Conservation (phyloP, 345 rosid species). For the Camelina laxa region DNA sequence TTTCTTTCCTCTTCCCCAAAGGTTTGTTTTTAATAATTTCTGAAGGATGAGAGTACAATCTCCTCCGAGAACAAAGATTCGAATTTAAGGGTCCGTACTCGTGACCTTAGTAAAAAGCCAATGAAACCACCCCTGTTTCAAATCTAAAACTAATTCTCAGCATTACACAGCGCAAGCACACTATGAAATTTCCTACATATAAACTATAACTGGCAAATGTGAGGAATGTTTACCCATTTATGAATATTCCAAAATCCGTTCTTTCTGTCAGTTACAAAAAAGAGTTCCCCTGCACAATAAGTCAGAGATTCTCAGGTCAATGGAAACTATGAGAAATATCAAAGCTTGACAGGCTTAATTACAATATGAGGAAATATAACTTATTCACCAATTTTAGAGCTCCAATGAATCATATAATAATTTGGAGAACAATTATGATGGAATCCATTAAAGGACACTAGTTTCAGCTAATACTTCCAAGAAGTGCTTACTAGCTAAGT, state of each 20-base stretch:
- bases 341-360: background rate
- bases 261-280: conserved; percentile 75
- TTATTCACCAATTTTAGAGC: background rate
- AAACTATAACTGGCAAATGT: conserved; percentile 2
- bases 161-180: conserved; percentile 15
- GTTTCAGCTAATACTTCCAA: background rate
- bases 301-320: conserved; percentile 24
- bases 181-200: conserved; percentile 7
- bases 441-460: conserved; percentile 6
- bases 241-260: conserved; percentile 93
- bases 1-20: background rate
- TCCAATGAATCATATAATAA: background rate
- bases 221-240: conserved; percentile 72
- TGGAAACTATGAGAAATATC: background rate
- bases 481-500: background rate
- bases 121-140: background rate
- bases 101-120: background rate
- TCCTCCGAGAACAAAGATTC: background rate
- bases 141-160: conserved; percentile 10
- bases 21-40: background rate
- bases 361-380: conserved; percentile 4
- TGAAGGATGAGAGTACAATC: background rate
- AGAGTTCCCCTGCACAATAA: conserved; percentile 79
- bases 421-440: background rate
- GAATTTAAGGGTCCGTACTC: background rate